Evolutionary conservation across 2,329 filamentous ascomycete species (phyloP).

Genomic region (Cladophialophora chaetospira): DNA sequence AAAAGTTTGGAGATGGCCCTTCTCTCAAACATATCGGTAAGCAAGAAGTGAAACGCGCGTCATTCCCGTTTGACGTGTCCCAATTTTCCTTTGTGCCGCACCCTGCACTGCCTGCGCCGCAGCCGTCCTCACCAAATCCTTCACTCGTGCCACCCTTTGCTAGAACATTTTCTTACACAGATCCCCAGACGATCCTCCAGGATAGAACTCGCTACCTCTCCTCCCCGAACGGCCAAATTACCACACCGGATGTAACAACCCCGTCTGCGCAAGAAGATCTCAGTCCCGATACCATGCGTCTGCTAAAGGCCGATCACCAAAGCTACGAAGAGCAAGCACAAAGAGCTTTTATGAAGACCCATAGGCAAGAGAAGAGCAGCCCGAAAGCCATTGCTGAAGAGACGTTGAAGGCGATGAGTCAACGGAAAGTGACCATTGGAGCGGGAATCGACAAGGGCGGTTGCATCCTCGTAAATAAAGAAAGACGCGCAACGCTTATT

Average conservation of each 20-base stretch:
- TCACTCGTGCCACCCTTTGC: slow-evolving; percentile 7
- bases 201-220: slow-evolving; percentile 28
- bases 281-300: slow-evolving; percentile 38
- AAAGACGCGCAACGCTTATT: slow-evolving; percentile 52
- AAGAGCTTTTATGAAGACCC: slow-evolving; percentile 45
- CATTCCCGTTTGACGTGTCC: slow-evolving; percentile 25
- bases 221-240: slow-evolving; percentile 29
- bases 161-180: slow-evolving; percentile 32
- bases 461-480: slow-evolving; percentile 55
- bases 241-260: slow-evolving; percentile 23
- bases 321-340: slow-evolving; percentile 39
- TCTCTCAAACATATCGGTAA: slow-evolving; percentile 58
- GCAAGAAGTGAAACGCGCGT: slow-evolving; percentile 34
- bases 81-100: slow-evolving; percentile 23
- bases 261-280: slow-evolving; percentile 37
- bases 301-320: slow-evolving; percentile 28
- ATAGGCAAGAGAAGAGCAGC: slow-evolving; percentile 41
- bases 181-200: slow-evolving; percentile 30
- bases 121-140: not conserved
- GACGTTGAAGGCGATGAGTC: slow-evolving; percentile 48
- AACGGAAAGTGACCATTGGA: slow-evolving; percentile 55
- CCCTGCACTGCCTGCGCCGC: not conserved
- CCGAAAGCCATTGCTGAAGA: slow-evolving; percentile 51
- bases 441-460: slow-evolving; percentile 57
- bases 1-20: slow-evolving; percentile 63